Base-by-base conservation (phyloP, 1,284 basidiomycete genomes). In the Sanghuangporus baumii region DNA sequence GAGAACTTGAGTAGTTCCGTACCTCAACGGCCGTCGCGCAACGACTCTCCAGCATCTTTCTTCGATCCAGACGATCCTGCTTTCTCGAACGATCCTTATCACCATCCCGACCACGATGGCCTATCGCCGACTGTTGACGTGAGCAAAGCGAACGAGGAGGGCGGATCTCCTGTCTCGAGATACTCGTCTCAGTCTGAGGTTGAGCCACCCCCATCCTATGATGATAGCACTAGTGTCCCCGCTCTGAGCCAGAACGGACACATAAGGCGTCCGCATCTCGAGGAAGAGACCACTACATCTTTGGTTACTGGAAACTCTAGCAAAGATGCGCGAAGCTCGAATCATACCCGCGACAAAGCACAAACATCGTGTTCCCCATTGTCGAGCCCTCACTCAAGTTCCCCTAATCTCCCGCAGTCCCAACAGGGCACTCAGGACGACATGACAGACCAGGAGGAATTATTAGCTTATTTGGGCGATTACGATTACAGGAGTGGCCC, bases 71-170 rank as follows among this genome's bases (percentile, higher is more conserved):
- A 72, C 55, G 76, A 77, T 65, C 75, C 75, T 40, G 75, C 75
- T 14, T 78, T 77, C 70, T 74, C 75, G 36, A 62, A 65, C 46
- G 74, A 76, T 68, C 75, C 75, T 36, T 66, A 64, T 50, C 61
- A 62, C 54, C 75, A 77, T 64, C 75, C 74, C 6, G 67, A 72
- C 63, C 67, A 68, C 69, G 62, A 72, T 72, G 70, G 69, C 68
- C 16, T 36, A n/a, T 47, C 57, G 57, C 47, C 47, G 26, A 40
- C 6, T 20, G 34, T n/a, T 20, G 20, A 8, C 7, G 12, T 34
- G 26, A 23, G 23, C 41, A 46, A 46, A 46, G 43, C 16, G 16
- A 18, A 46, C 20, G 20, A n/a, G 43, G 48, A 48, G 16, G 36
- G 23, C 16, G 31, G 11, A 26, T 9, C 7, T 47, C 26, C 57